Conservation (phyloP, 345 rosid genomes). For the Corchorus olitorius region DNA sequence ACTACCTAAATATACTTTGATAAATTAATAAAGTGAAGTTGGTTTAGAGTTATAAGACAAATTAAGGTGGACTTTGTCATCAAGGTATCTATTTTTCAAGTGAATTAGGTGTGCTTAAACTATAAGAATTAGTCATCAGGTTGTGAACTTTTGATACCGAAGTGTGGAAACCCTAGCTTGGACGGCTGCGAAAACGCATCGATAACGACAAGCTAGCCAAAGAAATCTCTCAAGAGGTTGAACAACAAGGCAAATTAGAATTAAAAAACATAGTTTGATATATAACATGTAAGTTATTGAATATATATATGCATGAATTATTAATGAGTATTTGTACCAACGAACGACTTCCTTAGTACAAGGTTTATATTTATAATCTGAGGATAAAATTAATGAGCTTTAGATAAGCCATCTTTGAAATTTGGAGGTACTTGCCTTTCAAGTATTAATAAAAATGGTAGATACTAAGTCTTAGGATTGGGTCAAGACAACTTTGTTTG, state of each 20-base stretch:
- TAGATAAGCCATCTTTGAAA: constrained; percentile 22
- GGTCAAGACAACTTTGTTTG: not conserved
- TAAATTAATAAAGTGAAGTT: not conserved
- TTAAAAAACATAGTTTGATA: not conserved
- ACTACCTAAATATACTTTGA: not conserved
- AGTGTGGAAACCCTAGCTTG: not conserved
- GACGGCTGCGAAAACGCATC: not conserved
- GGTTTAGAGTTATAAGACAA: not conserved
- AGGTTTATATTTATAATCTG: not conserved
- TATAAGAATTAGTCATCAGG: not conserved
- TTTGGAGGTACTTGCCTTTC: not conserved
- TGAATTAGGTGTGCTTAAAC: not conserved
- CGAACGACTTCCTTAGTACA: not conserved
- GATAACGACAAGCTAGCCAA: not conserved
- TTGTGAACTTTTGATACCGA: not conserved
- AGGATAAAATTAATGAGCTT: not conserved
- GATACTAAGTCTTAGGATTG: not conserved
- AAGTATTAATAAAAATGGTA: not conserved
- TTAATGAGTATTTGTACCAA: not conserved
- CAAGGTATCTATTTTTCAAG: not conserved
- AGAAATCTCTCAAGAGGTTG: not conserved
- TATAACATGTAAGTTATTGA: not conserved
- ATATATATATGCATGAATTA: not conserved
- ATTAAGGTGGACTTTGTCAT: constrained; percentile 1
- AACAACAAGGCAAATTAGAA: not conserved